Percentiles rank a stretch among this genome's conserved stretches.
Conservation (phyloP, 73 alveolate species). For the Diophrys sp. region DNA sequence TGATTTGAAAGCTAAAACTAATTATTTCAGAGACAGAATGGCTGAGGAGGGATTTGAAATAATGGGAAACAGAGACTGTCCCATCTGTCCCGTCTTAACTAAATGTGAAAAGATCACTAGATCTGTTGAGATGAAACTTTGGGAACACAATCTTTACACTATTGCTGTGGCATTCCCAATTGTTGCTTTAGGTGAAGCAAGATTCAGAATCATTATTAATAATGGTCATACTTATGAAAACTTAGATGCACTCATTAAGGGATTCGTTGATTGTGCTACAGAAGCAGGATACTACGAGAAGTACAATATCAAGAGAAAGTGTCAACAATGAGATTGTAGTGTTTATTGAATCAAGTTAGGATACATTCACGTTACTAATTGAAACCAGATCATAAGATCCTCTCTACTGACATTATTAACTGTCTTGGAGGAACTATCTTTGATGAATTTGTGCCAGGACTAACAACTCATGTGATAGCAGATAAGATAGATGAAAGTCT, state of each 20-base stretch:
- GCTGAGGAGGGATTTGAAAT: conserved; percentile 67
- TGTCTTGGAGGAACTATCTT: no score
- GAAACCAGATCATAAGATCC: no score
- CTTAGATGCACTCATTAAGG: conserved; percentile 22
- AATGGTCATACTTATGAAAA: conserved; percentile 25
- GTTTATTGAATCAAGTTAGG: no score
- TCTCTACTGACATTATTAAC: no score
- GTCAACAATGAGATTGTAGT: no score
- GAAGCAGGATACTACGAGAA: conserved; percentile 23
- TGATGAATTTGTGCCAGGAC: no score
- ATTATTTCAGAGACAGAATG: conserved; percentile 60
- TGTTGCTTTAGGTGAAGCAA: conserved; percentile 15
- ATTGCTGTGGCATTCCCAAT: conserved; percentile 32
- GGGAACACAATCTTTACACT: conserved; percentile 16
- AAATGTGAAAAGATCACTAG: background rate
- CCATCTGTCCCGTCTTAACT: conserved; percentile 68
- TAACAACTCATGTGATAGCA: no score
- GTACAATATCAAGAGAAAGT: conserved; percentile 50
- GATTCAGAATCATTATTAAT: conserved; percentile 25
- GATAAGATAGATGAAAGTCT: no score
- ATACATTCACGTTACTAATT: no score
- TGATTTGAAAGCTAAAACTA: conserved; percentile 58
- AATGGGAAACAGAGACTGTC: conserved; percentile 67
- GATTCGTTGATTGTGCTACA: conserved; percentile 29
- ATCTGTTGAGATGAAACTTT: conserved; percentile 3